These are phyloP conservation scores for Saccharomycopsis vini DNA, from an alignment of 805 yeast species.

Conservation along the genomic window DNA sequence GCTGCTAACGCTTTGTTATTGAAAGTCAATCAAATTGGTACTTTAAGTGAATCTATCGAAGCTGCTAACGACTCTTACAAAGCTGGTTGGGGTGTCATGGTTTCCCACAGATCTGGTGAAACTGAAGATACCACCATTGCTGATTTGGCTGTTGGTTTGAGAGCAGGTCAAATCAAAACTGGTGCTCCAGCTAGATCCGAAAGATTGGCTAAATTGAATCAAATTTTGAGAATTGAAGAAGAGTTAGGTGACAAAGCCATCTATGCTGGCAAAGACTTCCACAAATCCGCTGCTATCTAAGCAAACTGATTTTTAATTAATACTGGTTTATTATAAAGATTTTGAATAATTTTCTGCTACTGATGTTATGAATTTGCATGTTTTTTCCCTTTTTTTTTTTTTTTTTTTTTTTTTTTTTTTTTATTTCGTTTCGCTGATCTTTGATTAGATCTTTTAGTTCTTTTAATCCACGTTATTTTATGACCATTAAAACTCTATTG, in stretches of 20 bases:
- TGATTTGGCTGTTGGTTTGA: constrained; percentile 94
- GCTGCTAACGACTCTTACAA: constrained; percentile 93
- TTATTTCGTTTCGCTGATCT: too few relatives aligned
- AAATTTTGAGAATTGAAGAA: constrained; percentile 96
- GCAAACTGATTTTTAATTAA: too few relatives aligned
- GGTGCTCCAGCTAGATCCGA: constrained; percentile 99
- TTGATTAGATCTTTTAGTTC: too few relatives aligned
- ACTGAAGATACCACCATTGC: constrained; percentile 98
- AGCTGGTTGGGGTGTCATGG: constrained; percentile 99
- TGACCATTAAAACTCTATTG: too few relatives aligned
- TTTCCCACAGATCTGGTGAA: constrained; percentile 99
- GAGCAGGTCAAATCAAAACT: constrained; percentile 98
- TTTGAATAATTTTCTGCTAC: too few relatives aligned
- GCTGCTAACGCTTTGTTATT: constrained; percentile 88
- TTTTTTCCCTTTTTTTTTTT: too few relatives aligned
- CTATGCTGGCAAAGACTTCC: constrained; percentile 92
- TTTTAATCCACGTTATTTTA: too few relatives aligned
- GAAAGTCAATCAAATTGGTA: constrained; percentile 98
- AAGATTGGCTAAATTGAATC: constrained; percentile 98
- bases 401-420: too few relatives aligned
- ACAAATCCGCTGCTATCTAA: constrained; percentile 34
- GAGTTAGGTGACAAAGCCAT: constrained; percentile 96
- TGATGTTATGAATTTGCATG: too few relatives aligned
- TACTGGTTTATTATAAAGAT: too few relatives aligned
- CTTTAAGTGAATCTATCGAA: constrained; percentile 89